Conservation (phyloP, 352 stramenopile genomes). For the Pythium oligandrum region DNA sequence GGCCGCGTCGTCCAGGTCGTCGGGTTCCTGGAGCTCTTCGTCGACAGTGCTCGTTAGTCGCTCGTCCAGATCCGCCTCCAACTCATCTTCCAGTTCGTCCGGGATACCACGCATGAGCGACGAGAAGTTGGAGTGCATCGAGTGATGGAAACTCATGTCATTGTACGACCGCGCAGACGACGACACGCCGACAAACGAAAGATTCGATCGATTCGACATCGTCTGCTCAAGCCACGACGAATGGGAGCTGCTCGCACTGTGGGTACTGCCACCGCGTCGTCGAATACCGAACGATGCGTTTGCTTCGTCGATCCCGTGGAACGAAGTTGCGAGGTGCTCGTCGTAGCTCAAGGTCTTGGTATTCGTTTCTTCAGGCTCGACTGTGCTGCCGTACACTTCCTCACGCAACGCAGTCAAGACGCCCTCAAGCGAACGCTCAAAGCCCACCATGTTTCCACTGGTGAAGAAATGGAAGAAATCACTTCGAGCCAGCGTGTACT, state of each 20-base stretch:
- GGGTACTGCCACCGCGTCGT: conserved; percentile 11
- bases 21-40: conserved; percentile 3
- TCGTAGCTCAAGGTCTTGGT: conserved; percentile 18
- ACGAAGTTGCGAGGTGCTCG: conserved; percentile 15
- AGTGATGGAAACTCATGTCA: conserved; percentile 66
- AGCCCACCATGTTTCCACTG: conserved; percentile 73
- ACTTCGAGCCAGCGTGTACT: conserved; percentile 75
- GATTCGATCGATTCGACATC: conserved; percentile 1
- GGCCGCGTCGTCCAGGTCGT: neutral
- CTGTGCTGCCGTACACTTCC: conserved; percentile 64
- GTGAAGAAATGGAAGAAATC: conserved; percentile 83
- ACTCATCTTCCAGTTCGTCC: conserved; percentile 49
- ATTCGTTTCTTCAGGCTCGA: conserved; percentile 20
- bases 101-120: conserved; percentile 51
- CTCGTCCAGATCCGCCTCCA: conserved; percentile 21
- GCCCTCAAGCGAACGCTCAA: conserved; percentile 48
- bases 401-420: conserved; percentile 55
- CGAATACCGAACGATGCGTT: conserved; percentile 20
- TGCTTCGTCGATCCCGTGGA: neutral
- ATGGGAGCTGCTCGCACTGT: conserved; percentile 8
- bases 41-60: conserved; percentile 5
- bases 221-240: conserved; percentile 9
- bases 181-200: conserved; percentile 20
- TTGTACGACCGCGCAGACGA: conserved; percentile 11
- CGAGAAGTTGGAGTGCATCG: conserved; percentile 75